Evolutionary conservation across 2,329 filamentous ascomycete species (phyloP), one percentile per base, ranked within the genome.

Genomic region (Podosphaera aphanis): DNA sequence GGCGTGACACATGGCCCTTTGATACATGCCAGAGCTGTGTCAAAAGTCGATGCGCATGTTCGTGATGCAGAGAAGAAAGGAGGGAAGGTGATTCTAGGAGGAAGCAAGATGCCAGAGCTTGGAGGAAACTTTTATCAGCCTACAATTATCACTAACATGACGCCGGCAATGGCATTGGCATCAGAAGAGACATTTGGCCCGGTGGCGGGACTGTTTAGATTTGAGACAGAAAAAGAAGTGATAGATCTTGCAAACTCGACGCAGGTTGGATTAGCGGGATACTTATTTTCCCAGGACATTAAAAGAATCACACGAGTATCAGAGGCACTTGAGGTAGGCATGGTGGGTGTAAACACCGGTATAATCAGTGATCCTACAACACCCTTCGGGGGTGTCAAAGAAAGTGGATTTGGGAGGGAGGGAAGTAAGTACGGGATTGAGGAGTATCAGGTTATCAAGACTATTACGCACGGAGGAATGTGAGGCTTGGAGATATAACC

Each of bases 121-220:
- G 88, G 90, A 3, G 59, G 68, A 35, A 92, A 92, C 65, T 98
- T 92, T 66, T 93, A 80, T 65, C 73, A 85, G 57, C 84, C 83
- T 2, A 95, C 90, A 0, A 81, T 95, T 37, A 74, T 98, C 49
- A 78, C 81, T 8, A 82, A 81, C 50, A 88, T 93, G 78, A 93
- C 70, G 10, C 67, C 70, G 48, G 76, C 86, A 37, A 95, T 95
- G 90, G 70, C 73, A 49, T 71, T 95, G 53, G 78, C 83, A 3
- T 67, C 67, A 11, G 88, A 95, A 62, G 90, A 98, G 67, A 98
- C 88, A 0, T 98, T 98, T 59, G 90, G 90, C 0, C 90, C 90
- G 2, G 81, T 95, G 0, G 88, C 86, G 0, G 88, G 82, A 0
- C 63, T 95, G 13, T 94, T 94, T 67, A 71, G 77, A 43, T 98